Evolutionary conservation across 164 flowering plant genomes (phyloP), one percentile per base, ranked within the genome.

Genomic region (Amborella trichopoda): DNA sequence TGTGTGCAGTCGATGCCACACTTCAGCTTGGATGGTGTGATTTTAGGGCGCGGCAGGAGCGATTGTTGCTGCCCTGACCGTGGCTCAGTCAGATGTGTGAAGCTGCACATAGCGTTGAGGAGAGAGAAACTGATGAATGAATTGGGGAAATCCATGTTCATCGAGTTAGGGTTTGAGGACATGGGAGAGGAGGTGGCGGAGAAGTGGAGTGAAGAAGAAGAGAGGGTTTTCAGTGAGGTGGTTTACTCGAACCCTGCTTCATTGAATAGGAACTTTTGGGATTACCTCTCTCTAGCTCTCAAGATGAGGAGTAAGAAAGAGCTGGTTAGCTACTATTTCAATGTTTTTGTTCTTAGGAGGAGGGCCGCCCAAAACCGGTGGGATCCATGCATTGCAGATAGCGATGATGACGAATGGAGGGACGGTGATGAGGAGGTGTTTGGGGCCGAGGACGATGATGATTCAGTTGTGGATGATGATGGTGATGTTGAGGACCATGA

Each of bases 261-360:
- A 6, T 27, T 37, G 47, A 80, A 73, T 18, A 70, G 44, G 55
- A 72, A 74, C 16, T 86, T 80, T 40, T 83, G 96, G 96, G 26
- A 55, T 23, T 50, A 53, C 21, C 71, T 82, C 25, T 40, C 66
- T 2, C 45, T 22, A 3, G 65, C 40, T 5, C 76, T 81, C 40
- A 84, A 89, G 27, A 53, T 59, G 3, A 68, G 75, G 18, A 69
- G 66, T 25, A 77, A 40, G 45, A 59, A 39, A 49, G 89, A 83
- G 5, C 44, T 83, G 19, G 83, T 83, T 22, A 81, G 79, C 50
- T 87, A 87, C 55, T 87, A 83, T 37, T 87, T 79, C 41, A 87
- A 87, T 63, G 94, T 81, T 21, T 87, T 81, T 46, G 71, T 87
- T 68, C 81, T 83, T 14, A 75, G 71, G 24, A 70, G 60, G 38